Base-by-base conservation (phyloP, 2,329 filamentous ascomycete genomes). In the Chrysosporium queenslandicum region DNA sequence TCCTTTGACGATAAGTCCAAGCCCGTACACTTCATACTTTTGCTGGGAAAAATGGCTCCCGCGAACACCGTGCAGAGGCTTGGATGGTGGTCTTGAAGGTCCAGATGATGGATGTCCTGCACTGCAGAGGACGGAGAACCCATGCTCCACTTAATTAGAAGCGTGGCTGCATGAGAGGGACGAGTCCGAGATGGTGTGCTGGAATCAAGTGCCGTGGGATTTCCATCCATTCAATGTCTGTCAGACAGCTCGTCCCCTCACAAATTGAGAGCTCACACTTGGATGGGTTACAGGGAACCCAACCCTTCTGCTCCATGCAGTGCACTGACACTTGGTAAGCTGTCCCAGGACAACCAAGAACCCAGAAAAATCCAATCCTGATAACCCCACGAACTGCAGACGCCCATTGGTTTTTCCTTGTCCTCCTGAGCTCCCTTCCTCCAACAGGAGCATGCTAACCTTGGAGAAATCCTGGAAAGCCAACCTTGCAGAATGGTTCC, bases 381-480 rank as follows among this genome's bases (percentile, higher is more conserved):
- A 46, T 34, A 16, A 7, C 23, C 16, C 4, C 18, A 46, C n/a
- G n/a, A 5, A 21, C 29, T 14, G 18, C 5, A 20, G 2, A 21
- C 18, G 42, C 25, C 27, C 9, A 46, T 46, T 46, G 42, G 27
- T 7, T 21, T 30, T 20, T 32, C 42, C 18, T 18, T n/a, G 5
- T 23, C 4, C 7, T 11, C 39, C 8, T 30, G 16, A 16, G 12
- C 2, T 16, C 23, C 14, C 23, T 16, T 5, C 18, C 5, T 12
- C 16, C 30, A 48, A 21, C 14, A 25, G 5, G 1, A 18, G 8
- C 9, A 5, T 25, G 18, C 36, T 3, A 42, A 50, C 47, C 47
- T 42, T 41, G 27, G 21, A 41, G 25, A 36, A 42, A 50, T 40
- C 25, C 46, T 40, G 46, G 46, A 40, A 16, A 29, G 32, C 18